phyloP scores from a whole-genome alignment of 257 asterid species.

The Nyctanthes arbortristis region DNA sequence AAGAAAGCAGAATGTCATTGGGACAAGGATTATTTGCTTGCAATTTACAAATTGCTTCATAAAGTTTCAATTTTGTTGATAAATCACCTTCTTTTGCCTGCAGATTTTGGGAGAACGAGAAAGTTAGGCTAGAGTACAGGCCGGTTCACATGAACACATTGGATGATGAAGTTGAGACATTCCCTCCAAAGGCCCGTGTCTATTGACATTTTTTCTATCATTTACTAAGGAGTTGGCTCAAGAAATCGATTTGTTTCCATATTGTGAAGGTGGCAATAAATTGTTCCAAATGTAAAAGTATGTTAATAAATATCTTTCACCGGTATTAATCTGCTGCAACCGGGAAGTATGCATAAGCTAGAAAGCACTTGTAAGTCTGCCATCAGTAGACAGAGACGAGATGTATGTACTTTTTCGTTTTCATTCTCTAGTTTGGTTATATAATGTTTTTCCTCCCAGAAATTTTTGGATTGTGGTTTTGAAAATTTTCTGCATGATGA shows the following conservation, averaged over 20 bases:
- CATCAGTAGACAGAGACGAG: too few relatives aligned
- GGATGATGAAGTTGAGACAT: slow-evolving; percentile 77
- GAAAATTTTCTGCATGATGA: too few relatives aligned
- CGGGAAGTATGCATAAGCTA: background rate
- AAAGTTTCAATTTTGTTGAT: background rate
- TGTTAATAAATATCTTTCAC: slow-evolving; percentile 42
- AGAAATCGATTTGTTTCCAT: slow-evolving; percentile 17
- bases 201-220: slow-evolving; percentile 49
- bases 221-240: slow-evolving; percentile 13
- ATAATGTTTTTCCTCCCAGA: too few relatives aligned
- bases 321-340: slow-evolving; percentile 32
- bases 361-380: too few relatives aligned
- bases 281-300: slow-evolving; percentile 26
- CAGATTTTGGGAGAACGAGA: slow-evolving; percentile 88
- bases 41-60: slow-evolving; percentile 7
- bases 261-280: slow-evolving; percentile 28
- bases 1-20: background rate
- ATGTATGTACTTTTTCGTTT: too few relatives aligned
- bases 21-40: slow-evolving; percentile 3
- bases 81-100: slow-evolving; percentile 20
- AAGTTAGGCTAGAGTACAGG: slow-evolving; percentile 72
- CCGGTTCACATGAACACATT: slow-evolving; percentile 88
- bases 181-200: slow-evolving; percentile 92
- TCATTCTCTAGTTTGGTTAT: too few relatives aligned
- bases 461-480: too few relatives aligned